A percentile compares a stretch with the other conserved stretches of the same genome.
Evolutionary conservation across 768 basidiomycete genomes (phyloP).

Genomic region (Naganishia onofrii): DNA sequence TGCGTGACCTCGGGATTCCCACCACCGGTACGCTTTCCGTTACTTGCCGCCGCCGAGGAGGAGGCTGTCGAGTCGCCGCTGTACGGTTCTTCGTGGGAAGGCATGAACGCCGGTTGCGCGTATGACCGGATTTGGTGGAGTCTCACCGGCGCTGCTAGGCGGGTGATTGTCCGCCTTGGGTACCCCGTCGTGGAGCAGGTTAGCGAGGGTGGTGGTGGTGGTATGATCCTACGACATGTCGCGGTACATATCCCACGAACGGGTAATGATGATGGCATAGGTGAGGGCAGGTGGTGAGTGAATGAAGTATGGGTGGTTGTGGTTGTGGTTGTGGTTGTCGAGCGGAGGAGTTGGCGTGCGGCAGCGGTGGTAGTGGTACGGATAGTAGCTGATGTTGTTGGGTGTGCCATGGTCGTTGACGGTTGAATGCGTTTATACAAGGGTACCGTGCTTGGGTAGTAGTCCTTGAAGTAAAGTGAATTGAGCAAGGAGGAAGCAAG

Average conservation of each 20-base stretch:
- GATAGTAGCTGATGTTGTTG: no score
- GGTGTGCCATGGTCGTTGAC: not conserved
- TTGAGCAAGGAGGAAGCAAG: no score
- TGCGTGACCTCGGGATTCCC: constrained; percentile 5
- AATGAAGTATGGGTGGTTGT: not conserved
- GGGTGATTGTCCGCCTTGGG: not conserved
- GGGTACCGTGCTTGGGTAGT: no score
- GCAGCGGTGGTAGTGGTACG: no score
- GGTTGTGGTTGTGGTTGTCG: no score
- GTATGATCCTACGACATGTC: not conserved
- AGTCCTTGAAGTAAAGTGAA: no score
- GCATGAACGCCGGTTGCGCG: constrained; percentile 14
- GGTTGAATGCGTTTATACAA: no score
- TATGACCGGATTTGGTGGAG: constrained; percentile 1
- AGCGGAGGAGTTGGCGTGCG: not conserved
- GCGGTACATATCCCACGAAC: not conserved
- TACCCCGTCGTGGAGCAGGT: not conserved
- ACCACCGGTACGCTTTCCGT: not conserved
- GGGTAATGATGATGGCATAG: no score
- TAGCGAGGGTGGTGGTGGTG: not conserved
- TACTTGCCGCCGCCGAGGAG: not conserved
- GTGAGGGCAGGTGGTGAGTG: not conserved
- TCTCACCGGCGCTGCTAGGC: not conserved
- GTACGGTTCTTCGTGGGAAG: not conserved
- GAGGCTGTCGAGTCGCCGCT: not conserved